Evolutionary conservation across 2,329 filamentous ascomycete species (phyloP), one percentile per base, ranked within the genome.

Genomic region (Trichophyton mentagrophytes): DNA sequence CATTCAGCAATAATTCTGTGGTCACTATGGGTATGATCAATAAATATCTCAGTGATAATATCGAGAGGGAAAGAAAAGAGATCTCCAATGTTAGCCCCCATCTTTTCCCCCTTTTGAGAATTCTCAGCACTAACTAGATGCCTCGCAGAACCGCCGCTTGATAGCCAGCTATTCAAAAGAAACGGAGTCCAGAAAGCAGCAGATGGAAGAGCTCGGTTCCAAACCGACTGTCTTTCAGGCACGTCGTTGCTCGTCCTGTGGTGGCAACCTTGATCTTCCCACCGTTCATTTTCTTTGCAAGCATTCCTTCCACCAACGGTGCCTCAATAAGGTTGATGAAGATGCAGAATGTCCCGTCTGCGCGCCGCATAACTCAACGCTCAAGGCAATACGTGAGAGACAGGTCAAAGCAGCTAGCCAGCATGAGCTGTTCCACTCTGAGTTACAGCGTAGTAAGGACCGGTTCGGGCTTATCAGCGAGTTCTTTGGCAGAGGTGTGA

Each of bases 21-120:
- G 92, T 95, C 0, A 97, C 90, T 0, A 96, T 99, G 89, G 93
- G 92, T 58, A 90, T 97, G 82, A 87, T 99, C 64, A 97, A 96
- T 74, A 85, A 86, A 4, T 99, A 99, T 73, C 84, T 99, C 1
- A 84, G 88, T 64, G 85, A 88, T 57, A 96, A 91, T 7, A 95
- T 99, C 64, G 86, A 89, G 66, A 85, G 89, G 58, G 93, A 99
- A 74, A 83, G 90, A 27, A 85, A 85, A 62, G 91, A 96, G 68
- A 96, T 99, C 62, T 84, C 81, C 13, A 78, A 76, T n/a, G 77
- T 78, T 67, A 61, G 73, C 27, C 6, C 57, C 22, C 47, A 3
- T 3, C 56, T 22, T 9, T 33, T 27, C 2, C 17, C 30, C 20
- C 30, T 57, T 30, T 27, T 6, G 40, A 44, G 15, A 44, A 20